Evolutionary conservation across 192 early-diverging fungal species (phyloP), one percentile per base, ranked within the genome.

Genomic region (Coemansia aciculifera): DNA sequence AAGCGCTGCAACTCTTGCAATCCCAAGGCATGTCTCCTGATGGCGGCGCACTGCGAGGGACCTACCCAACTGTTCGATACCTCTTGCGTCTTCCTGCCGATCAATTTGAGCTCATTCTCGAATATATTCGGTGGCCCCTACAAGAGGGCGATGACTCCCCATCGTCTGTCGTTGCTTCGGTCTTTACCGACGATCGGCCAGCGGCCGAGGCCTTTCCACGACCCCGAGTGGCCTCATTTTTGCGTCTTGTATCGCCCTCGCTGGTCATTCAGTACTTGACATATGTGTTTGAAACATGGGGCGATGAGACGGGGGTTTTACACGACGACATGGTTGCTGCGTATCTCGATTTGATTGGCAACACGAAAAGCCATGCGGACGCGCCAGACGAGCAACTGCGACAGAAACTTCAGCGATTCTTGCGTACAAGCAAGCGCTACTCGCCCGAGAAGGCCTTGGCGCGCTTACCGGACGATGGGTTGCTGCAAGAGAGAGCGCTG

Each of bases 1-100:
- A 95, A 67, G 95, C 97, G 3, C 81, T 99, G 38, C 92, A 94
- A 68, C 86, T 95, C 29, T 82, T 98, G 29, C 85, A 87, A 60
- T 79, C 77, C 64, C 89, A 78, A 61, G 78, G 82, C 34, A 64
- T 69, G 63, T 65, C 87, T 44, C 62, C 79, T 19, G 36, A 75
- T 3, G 71, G 80, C 40, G 88, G 85, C 9, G 78, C 84, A 2
- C 77, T 94, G 67, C 70, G 74, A 9, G 92, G 92, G 0, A 84
- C 87, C 3, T 82, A 87, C 38, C 85, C 88, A 11, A 89, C 86
- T 1, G 88, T 92, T 17, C 63, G 71, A 31, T 97, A 97, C 66
- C 76, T 99, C 38, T 89, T 95, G 51, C 84, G 87, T 3, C 79
- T 99, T 37, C 89, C 91, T 3, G 77, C 87, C 1, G 90, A 90